A percentile compares a stretch with the other conserved stretches of the same genome.
Evolutionary conservation across 768 basidiomycete genomes (phyloP).

Genomic region (Russula vinacea): DNA sequence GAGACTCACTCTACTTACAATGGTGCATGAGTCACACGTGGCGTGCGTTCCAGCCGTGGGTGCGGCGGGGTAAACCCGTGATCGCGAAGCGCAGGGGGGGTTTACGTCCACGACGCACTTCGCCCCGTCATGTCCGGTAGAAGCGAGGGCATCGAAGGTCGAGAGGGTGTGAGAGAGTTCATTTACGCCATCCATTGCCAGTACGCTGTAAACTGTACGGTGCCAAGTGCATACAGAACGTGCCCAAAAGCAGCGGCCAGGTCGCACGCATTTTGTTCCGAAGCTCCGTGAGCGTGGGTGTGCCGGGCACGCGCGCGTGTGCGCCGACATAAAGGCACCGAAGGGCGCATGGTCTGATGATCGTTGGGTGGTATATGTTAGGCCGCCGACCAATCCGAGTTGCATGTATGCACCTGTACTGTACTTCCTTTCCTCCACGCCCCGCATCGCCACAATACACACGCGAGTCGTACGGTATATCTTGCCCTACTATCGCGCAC

Average conservation of each 20-base stretch:
- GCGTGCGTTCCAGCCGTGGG: neutral
- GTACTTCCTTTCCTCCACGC: neutral
- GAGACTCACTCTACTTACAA: too few species aligned
- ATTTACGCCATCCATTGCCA: constrained; percentile 11
- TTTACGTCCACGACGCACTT: constrained; percentile 23
- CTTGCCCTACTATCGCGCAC: neutral
- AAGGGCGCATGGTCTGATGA: neutral
- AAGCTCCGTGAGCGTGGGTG: constrained; percentile 24
- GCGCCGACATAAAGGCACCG: constrained; percentile 14
- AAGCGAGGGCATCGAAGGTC: neutral
- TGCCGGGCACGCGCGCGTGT: too few species aligned
- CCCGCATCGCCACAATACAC: neutral
- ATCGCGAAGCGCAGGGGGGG: constrained; percentile 16
- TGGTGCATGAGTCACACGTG: too few species aligned
- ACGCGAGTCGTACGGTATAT: constrained; percentile 17
- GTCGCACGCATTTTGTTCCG: constrained; percentile 14
- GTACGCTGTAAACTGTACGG: too few species aligned
- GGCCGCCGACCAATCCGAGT: constrained; percentile 13
- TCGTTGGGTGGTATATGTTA: neutral
- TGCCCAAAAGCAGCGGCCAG: neutral
- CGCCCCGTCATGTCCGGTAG: constrained; percentile 21
- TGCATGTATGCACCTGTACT: too few species aligned
- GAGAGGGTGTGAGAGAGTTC: neutral
- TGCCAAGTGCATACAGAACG: neutral
- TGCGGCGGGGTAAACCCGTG: constrained; percentile 1